Evolutionary conservation across 2,329 filamentous ascomycete genomes (phyloP).

Genomic region (Ceratocystis huliohia): DNA sequence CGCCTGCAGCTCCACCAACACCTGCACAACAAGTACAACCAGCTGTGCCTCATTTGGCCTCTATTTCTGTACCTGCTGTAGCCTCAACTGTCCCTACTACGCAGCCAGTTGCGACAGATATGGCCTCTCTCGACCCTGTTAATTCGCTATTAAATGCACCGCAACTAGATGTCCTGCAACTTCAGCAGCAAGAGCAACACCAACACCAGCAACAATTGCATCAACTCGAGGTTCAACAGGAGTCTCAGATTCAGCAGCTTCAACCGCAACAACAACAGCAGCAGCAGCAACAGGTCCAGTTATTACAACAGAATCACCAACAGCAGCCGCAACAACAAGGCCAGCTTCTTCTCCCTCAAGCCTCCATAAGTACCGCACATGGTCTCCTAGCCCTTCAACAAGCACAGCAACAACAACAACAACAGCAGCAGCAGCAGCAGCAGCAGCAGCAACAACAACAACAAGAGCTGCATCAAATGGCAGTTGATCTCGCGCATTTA

Average conservation of each 20-base stretch:
- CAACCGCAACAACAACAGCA: slow-evolving; percentile 15
- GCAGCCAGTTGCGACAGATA: not conserved
- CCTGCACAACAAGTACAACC: not conserved
- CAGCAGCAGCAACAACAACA: not conserved
- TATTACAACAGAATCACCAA: slow-evolving; percentile 1
- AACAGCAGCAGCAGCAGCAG: not conserved
- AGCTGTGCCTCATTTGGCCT: not conserved
- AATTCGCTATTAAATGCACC: slow-evolving; percentile 13
- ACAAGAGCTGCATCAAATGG: slow-evolving; percentile 15
- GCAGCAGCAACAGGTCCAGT: not conserved
- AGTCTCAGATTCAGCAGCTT: slow-evolving; percentile 8
- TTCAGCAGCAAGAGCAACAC: slow-evolving; percentile 16
- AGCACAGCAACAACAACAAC: slow-evolving; percentile 13
- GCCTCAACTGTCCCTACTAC: not conserved
- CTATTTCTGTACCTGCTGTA: slow-evolving; percentile 10
- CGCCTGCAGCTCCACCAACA: not conserved
- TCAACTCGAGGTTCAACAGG: not conserved
- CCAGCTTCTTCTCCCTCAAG: slow-evolving; percentile 11
- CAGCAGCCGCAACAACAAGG: slow-evolving; percentile 13
- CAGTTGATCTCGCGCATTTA: slow-evolving; percentile 12
- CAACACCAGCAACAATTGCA: slow-evolving; percentile 14
- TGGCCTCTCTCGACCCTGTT: slow-evolving; percentile 14
- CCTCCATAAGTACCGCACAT: not conserved
- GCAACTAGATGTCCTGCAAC: slow-evolving; percentile 12
- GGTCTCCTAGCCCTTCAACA: slow-evolving; percentile 16